These are phyloP conservation scores for Paxillus ammoniavirescens DNA, from an alignment of 768 basidiomycete genomes.

Conservation along the genomic window DNA sequence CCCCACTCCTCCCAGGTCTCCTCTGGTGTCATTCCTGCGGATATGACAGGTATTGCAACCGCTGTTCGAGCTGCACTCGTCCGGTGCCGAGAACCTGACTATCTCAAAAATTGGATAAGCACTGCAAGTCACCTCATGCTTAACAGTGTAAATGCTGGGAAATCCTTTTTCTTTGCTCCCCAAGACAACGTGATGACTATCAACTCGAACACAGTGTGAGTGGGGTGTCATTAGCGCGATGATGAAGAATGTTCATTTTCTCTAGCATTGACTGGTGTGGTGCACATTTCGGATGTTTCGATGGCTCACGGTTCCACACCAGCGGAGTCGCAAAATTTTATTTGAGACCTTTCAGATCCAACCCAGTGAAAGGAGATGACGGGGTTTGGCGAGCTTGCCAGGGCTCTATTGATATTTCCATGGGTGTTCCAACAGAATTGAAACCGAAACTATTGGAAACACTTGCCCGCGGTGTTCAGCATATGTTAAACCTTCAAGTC, in stretches of 20 bases:
- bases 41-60: conserved; percentile 16
- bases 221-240: not conserved
- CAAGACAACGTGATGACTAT: conserved; percentile 9
- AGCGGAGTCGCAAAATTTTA: conserved; percentile 15
- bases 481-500: conserved; percentile 1
- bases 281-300: conserved; percentile 19
- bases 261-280: conserved; percentile 22
- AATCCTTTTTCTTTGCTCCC: conserved; percentile 12
- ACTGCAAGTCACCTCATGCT: conserved; percentile 21
- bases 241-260: not conserved
- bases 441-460: conserved; percentile 19
- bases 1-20: conserved; percentile 3
- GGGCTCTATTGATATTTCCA: conserved; percentile 20
- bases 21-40: conserved; percentile 15
- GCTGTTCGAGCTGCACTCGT: conserved; percentile 16
- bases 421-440: conserved; percentile 19
- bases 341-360: conserved; percentile 24
- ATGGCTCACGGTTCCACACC: conserved; percentile 17
- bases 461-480: conserved; percentile 10
- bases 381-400: conserved; percentile 14
- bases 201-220: conserved; percentile 25
- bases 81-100: conserved; percentile 11
- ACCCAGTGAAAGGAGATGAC: conserved; percentile 20
- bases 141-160: conserved; percentile 13
- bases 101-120: conserved; percentile 17